Conservation (phyloP, 495 filamentous ascomycete genomes). For the Extremus antarcticus region DNA sequence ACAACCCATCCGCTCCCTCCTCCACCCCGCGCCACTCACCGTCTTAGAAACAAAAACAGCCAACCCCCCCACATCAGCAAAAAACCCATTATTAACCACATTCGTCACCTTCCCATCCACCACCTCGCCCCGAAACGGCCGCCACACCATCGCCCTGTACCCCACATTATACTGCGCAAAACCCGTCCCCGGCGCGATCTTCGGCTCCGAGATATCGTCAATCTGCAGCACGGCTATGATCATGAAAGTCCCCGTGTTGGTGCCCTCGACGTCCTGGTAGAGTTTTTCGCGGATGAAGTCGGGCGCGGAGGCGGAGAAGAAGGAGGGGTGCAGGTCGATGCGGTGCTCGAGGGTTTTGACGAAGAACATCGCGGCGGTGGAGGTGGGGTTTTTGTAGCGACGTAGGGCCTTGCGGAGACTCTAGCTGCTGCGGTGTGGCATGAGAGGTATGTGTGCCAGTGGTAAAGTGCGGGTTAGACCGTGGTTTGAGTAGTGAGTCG, state of each 20-base stretch:
- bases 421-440: not conserved
- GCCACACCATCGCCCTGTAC: constrained; percentile 93
- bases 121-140: constrained; percentile 92
- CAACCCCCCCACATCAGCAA: constrained; percentile 79
- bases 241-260: constrained; percentile 75
- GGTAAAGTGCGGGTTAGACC: not conserved
- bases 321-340: constrained; percentile 90
- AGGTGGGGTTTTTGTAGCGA: not conserved
- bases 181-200: constrained; percentile 79
- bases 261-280: constrained; percentile 84
- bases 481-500: not conserved
- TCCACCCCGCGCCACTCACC: constrained; percentile 42
- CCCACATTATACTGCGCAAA: constrained; percentile 88
- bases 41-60: constrained; percentile 78
- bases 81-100: constrained; percentile 86
- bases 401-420: not conserved
- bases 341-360: constrained; percentile 87
- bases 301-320: constrained; percentile 83
- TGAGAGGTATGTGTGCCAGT: not conserved
- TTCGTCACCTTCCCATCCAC: constrained; percentile 86
- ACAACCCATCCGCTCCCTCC: not conserved
- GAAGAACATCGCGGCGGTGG: constrained; percentile 68
- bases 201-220: constrained; percentile 81
- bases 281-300: constrained; percentile 78
- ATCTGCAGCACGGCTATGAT: constrained; percentile 90